These are phyloP conservation scores for Barnettozyma sp. DNA, from an alignment of 805 yeast genomes.

Conservation along the genomic window DNA sequence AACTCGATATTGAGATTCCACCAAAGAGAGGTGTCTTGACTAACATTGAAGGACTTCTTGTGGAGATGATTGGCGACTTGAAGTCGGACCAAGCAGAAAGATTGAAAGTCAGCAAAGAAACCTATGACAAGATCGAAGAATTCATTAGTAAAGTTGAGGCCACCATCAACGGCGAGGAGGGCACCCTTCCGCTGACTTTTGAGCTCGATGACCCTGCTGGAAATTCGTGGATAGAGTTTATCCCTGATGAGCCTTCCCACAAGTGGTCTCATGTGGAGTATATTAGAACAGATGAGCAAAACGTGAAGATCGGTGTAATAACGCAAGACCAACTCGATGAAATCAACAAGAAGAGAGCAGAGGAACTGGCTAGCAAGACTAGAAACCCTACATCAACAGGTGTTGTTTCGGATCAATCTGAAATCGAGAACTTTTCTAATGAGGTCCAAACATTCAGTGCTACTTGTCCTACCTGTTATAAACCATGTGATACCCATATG, in stretches of 20 bases:
- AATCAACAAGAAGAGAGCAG: conserved; percentile 23
- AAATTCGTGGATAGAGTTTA: conserved; percentile 89
- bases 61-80: conserved; percentile 79
- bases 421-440: conserved; percentile 76
- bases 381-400: conserved; percentile 42
- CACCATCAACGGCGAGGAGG: conserved; percentile 58
- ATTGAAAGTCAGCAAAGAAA: conserved; percentile 64
- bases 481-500: conserved; percentile 89
- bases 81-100: conserved; percentile 76
- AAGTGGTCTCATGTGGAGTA: conserved; percentile 87
- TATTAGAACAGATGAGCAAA: conserved; percentile 80
- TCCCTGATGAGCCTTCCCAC: conserved; percentile 81
- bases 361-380: conserved; percentile 19
- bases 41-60: conserved; percentile 81
- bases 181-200: conserved; percentile 69
- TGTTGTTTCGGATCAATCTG: conserved; percentile 63
- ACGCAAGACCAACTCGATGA: conserved; percentile 49
- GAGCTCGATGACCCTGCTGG: conserved; percentile 91
- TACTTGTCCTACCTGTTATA: conserved; percentile 84
- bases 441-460: conserved; percentile 94
- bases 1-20: conserved; percentile 90
- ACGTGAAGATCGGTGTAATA: conserved; percentile 73
- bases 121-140: conserved; percentile 65
- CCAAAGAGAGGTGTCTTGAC: conserved; percentile 91
- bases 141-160: conserved; percentile 56